Evolutionary conservation across 1,284 basidiomycete species (phyloP).

Genomic region (Naganishia albida): DNA sequence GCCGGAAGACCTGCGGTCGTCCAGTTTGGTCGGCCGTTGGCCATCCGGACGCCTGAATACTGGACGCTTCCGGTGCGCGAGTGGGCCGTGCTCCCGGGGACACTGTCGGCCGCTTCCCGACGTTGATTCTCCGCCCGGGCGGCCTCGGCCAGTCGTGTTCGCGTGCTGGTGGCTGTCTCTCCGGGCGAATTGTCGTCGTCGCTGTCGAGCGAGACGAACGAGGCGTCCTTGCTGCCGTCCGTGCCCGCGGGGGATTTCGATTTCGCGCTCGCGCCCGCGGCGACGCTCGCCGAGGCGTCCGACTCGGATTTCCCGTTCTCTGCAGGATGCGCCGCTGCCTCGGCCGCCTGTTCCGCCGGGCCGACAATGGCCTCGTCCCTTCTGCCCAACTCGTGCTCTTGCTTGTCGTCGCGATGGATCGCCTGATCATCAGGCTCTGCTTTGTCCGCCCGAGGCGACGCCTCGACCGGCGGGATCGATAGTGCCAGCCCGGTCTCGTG

Average conservation of each 20-base stretch:
- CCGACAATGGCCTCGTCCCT: slow-evolving; percentile 10
- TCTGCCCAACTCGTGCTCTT: slow-evolving; percentile 3
- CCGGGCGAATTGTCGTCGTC: neutral
- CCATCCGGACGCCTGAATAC: slow-evolving; percentile 29
- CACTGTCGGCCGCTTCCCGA: slow-evolving; percentile 53
- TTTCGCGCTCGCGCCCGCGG: neutral
- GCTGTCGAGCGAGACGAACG: neutral
- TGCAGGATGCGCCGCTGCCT: slow-evolving; percentile 7
- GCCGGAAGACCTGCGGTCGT: slow-evolving; percentile 35
- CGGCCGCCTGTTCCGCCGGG: slow-evolving; percentile 11
- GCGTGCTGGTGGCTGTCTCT: slow-evolving; percentile 23
- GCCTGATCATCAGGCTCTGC: slow-evolving; percentile 1
- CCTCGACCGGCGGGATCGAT: slow-evolving; percentile 3
- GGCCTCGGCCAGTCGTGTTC: slow-evolving; percentile 67
- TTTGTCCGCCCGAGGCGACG: neutral
- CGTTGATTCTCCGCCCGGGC: slow-evolving; percentile 60
- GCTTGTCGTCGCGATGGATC: neutral
- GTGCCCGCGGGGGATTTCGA: neutral
- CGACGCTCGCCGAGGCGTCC: neutral
- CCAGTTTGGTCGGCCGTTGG: slow-evolving; percentile 3
- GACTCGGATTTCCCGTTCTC: neutral
- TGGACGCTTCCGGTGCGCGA: slow-evolving; percentile 8
- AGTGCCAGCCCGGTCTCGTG: slow-evolving; percentile 8
- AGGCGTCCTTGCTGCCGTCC: neutral
- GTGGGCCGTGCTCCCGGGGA: slow-evolving; percentile 5